These are phyloP conservation scores for Rhazya stricta DNA, from an alignment of 257 asterid genomes.

Conservation along the genomic window DNA sequence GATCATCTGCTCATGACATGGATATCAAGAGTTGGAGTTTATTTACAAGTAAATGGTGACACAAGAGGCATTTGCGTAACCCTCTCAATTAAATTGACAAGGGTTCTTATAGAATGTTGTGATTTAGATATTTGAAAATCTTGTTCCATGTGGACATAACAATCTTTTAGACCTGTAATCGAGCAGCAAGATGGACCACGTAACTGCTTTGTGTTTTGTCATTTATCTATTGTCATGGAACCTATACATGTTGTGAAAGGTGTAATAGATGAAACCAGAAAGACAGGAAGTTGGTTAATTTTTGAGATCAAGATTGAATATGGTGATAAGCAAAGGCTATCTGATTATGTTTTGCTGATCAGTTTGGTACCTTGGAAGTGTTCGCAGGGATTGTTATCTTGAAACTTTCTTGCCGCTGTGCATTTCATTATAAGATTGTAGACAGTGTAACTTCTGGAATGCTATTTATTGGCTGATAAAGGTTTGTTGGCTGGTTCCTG, in stretches of 20 bases:
- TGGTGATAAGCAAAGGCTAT: background rate
- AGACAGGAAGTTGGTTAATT: background rate
- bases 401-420: conserved; percentile 2
- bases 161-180: background rate
- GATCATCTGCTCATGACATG: conserved; percentile 11
- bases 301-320: conserved; percentile 6
- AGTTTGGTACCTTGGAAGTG: conserved; percentile 10
- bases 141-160: background rate
- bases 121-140: background rate
- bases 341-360: conserved; percentile 4
- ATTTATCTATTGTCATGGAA: background rate
- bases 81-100: background rate
- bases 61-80: background rate
- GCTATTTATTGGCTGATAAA: conserved; percentile 6
- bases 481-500: conserved; percentile 5
- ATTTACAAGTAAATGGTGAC: background rate
- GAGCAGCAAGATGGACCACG: background rate
- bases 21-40: background rate
- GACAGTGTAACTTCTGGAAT: background rate
- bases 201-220: background rate
- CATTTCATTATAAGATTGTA: background rate
- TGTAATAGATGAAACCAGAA: background rate
- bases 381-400: background rate
- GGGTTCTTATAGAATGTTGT: background rate
- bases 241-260: background rate